Base-by-base conservation (phyloP, 345 rosid species). In the Brassica nigra region DNA sequence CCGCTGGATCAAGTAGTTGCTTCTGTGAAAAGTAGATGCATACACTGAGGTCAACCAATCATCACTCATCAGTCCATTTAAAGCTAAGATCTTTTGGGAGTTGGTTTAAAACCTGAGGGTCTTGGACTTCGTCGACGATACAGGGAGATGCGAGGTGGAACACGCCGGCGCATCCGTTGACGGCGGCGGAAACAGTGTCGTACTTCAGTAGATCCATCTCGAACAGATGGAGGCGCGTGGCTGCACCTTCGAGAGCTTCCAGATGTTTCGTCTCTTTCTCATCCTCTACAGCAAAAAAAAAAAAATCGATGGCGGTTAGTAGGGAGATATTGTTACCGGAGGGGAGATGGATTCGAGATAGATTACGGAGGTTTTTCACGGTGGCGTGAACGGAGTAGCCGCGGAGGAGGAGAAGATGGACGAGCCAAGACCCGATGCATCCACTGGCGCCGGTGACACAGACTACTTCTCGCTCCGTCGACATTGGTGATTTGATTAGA, bases 361-460 rank as follows among this genome's bases (percentile, higher is more conserved):
- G 74, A 71, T 62, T 84, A 93, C 99, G 77, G 89, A 91, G 87
- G 82, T 88, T 85, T 80, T 80, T 86, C 62, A 88, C 97, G 78
- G 99, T 89, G 78, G 93, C 93, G 85, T 91, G 91, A 6, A 95
- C 94, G 81, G 90, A 72, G 83, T 93, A 95, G 20, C 96, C 90
- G 18, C 96, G 97, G 8, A 70, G 83, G 58, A 93, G 96, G 80
- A 93, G 98, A 10, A 87, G 89, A 7, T 78, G 86, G 69, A 95
- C 96, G 16, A 93, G 85, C 87, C 98, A 91, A 2, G 99, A 90
- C 44, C 99, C 97, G 31, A 93, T 95, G 84, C 92, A 85, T 31
- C 98, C 99, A 83, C 98, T 95, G 47, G 90, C 98, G 27, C 99
- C 98, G 62, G 97, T 95, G 66, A 95, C 96, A 76, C 98, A 93